phyloP scores from a whole-genome alignment of 257 asterid species.

The Catharanthus roseus region DNA sequence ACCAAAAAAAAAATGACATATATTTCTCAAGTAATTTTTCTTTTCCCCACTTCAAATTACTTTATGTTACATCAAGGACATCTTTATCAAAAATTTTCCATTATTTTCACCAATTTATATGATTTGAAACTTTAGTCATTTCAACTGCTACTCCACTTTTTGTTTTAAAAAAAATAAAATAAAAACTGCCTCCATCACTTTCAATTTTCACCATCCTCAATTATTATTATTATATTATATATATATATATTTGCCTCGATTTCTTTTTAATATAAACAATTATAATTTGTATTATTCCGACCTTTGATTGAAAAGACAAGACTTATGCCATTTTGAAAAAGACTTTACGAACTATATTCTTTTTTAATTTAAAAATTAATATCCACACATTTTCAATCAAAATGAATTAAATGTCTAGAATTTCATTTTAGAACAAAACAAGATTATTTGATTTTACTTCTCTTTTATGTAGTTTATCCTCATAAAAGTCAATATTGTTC shows the following conservation, averaged over 20 bases:
- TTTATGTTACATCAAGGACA: conserved; percentile 20
- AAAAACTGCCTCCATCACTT: too few relatives aligned
- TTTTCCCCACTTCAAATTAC: conserved; percentile 19
- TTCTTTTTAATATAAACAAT: too few relatives aligned
- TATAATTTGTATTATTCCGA: too few relatives aligned
- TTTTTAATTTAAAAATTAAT: too few relatives aligned
- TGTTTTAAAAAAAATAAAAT: too few relatives aligned
- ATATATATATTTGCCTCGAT: too few relatives aligned
- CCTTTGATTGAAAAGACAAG: too few relatives aligned
- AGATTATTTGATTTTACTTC: not conserved
- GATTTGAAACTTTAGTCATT: conserved; percentile 5
- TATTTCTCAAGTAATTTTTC: not conserved
- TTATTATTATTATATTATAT: too few relatives aligned
- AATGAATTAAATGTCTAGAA: too few relatives aligned
- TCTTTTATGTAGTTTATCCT: not conserved
- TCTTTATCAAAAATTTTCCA: conserved; percentile 5
- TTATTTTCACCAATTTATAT: not conserved
- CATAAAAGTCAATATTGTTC: not conserved
- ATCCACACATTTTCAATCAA: too few relatives aligned
- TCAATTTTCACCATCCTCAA: not conserved
- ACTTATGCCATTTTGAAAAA: too few relatives aligned
- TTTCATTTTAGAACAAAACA: not conserved
- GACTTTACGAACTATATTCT: too few relatives aligned
- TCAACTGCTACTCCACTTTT: conserved; percentile 3
- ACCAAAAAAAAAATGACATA: not conserved